Conservation (phyloP, 139 green algal species). For the Astrephomene gubernaculifera region DNA sequence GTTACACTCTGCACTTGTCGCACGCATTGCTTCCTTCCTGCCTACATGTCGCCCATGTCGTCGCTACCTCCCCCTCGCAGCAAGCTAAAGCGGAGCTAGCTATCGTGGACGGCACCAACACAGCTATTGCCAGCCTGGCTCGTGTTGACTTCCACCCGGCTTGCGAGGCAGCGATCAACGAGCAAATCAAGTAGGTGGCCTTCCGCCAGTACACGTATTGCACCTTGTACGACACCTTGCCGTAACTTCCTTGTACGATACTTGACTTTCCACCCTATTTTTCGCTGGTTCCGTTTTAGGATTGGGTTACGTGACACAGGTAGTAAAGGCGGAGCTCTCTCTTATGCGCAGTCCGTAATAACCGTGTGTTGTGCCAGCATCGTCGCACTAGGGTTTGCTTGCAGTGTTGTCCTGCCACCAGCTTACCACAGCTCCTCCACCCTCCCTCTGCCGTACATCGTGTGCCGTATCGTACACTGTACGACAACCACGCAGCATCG, state of each 20-base stretch:
- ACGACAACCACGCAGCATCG: constrained; percentile 78
- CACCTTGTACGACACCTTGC: too few relatives aligned
- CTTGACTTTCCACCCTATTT: too few relatives aligned
- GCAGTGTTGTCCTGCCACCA: too few relatives aligned
- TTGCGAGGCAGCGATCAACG: constrained; percentile 89
- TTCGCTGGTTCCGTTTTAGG: too few relatives aligned
- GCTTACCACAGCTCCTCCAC: not conserved
- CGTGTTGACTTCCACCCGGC: constrained; percentile 81
- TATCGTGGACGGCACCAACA: constrained; percentile 72
- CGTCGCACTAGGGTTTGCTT: too few relatives aligned
- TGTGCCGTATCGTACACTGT: not conserved
- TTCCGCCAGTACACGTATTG: too few relatives aligned
- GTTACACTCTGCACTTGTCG: not conserved
- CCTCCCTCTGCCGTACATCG: not conserved
- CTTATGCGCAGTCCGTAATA: too few relatives aligned
- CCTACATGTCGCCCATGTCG: not conserved
- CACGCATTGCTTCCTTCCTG: too few relatives aligned
- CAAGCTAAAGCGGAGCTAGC: constrained; percentile 75
- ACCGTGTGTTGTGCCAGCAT: too few relatives aligned
- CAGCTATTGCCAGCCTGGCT: constrained; percentile 73
- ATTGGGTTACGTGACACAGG: too few relatives aligned
- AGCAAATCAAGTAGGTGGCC: constrained; percentile 95
- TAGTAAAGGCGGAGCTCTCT: too few relatives aligned
- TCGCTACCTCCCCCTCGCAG: not conserved
- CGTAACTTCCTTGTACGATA: too few relatives aligned